Base-by-base conservation (phyloP, 805 yeast species). In the Maudiozyma saulgeensis region DNA sequence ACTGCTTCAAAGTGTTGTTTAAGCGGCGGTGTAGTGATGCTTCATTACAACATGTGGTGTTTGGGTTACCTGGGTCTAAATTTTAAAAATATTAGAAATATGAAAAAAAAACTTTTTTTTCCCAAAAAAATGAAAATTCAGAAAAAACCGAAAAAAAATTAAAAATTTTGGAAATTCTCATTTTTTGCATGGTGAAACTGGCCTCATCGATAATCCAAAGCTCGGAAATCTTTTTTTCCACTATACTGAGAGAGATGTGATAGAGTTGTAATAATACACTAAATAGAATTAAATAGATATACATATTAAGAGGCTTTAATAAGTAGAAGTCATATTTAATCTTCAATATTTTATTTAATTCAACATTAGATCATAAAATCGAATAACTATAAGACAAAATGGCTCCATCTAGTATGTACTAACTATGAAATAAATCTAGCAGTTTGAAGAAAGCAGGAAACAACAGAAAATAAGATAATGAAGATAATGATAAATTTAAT, bases 401-500 rank as follows among this genome's bases (percentile, higher is more conserved):
- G 75, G 75, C 75, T 69, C 74, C 75, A 71, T 71, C 74, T 62
- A 67, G 73, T 69, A 68, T 68, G 73, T 68, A 53, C 51, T 16
- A 43, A 39, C 15, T 13, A 35, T 35, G 2, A 15, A 35, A 15
- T n/a, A 35, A 16, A 35, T 3, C 16, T n/a, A n/a, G 18, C 38
- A n/a, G 38, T n/a, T n/a, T 15, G 11, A 35, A n/a, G 8, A 7
- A 35, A 4, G 15, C 8, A n/a, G 38, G 38, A n/a, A 13, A n/a
- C 18, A 35, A 35, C n/a, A 13, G 18, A 35, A 15, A 6, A n/a
- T 15, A n/a, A n/a, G 19, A 35, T 8, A 35, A n/a, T 6, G 8
- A 35, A 16, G 18, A n/a, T 28, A 28, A 9, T 4, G 32, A 28
- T 28, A 11, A 28, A 4, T 28, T 9, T 28, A 28, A 2, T 28